Base-by-base conservation (phyloP, 257 asterid species). In the Solanum clarkiae region DNA sequence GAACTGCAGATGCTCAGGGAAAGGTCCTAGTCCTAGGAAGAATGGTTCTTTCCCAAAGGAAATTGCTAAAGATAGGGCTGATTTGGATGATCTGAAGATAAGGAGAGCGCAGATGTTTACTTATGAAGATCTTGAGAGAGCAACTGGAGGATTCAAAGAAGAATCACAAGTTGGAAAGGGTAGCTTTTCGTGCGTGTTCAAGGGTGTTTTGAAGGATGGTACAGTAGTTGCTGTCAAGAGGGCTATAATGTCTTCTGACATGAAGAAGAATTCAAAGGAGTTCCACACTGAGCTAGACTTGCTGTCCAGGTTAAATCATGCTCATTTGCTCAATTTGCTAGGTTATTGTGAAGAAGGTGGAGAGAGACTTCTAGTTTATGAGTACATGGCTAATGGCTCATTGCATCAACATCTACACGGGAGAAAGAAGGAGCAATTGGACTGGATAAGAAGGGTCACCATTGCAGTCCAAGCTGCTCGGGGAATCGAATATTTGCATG, bases 311-410 rank as follows among this genome's bases (percentile, higher is more conserved):
- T 87, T 95, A 65, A 95, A 95, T 66, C 99, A 95, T 72, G 99
- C 97, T 5, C 99, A 94, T 88, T 66, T 95, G 83, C 93, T 95
- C 51, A 93, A 93, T 83, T 80, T 95, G 86, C 97, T 94, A 4
- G 99, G 99, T 40, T 94, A 95, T 80, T 95, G 99, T 81, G 99
- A 95, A 80, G 97, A 95, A 87, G 93, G 93, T 2, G 97, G 90
- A 8, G 97, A 95, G 81, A 91, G 99, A 83, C 96, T 95, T 77
- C 87, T 95, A 4, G 99, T 95, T 29, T 94, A 95, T 7, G 99
- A 95, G 91, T 95, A 90, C 92, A 95, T 95, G 99, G 95, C 99
- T 40, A 95, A 95, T 81, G 99, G 99, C 59, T 93, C 99, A 6
- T 84, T 95, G 72, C 95, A 95, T 62, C 94, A 95, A 59, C 97